These are phyloP conservation scores for Suillus sp. DNA, from an alignment of 768 basidiomycete genomes.

Conservation along the genomic window DNA sequence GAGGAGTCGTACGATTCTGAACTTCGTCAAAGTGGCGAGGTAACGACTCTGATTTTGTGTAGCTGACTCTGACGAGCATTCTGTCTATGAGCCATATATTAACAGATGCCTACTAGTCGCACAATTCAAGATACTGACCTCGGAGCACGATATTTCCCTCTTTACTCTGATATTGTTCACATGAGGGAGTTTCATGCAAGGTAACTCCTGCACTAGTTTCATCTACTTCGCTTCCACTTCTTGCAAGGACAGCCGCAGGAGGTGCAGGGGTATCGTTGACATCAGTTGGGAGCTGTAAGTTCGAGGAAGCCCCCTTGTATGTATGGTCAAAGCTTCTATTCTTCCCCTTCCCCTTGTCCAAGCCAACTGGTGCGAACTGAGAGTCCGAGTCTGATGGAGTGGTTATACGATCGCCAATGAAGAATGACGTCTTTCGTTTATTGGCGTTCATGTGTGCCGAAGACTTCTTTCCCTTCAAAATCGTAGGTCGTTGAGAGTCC, in stretches of 20 bases:
- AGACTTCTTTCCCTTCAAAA: constrained; percentile 19
- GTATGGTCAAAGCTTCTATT: constrained; percentile 26
- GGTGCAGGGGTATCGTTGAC: constrained; percentile 44
- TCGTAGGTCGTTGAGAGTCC: constrained; percentile 26
- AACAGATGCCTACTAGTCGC: constrained; percentile 8
- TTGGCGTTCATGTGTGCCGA: background rate
- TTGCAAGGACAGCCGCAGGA: constrained; percentile 66
- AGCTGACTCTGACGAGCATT: constrained; percentile 81
- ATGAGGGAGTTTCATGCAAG: constrained; percentile 24
- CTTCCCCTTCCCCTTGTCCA: constrained; percentile 28
- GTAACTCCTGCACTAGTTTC: constrained; percentile 69
- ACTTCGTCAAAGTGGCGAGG: constrained; percentile 62
- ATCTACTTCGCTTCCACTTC: constrained; percentile 56
- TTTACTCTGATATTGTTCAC: constrained; percentile 22
- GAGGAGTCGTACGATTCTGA: constrained; percentile 61
- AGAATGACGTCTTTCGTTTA: constrained; percentile 2
- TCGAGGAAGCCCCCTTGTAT: constrained; percentile 3
- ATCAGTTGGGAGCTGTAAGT: background rate
- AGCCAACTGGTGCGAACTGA: constrained; percentile 1
- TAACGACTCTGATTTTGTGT: constrained; percentile 56
- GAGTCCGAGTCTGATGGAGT: background rate
- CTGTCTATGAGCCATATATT: constrained; percentile 58
- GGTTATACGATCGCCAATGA: background rate
- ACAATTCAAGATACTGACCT: constrained; percentile 49
- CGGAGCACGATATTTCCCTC: constrained; percentile 66